phyloP scores from a whole-genome alignment of 345 rosid genomes.

The Salix arbutifolia region DNA sequence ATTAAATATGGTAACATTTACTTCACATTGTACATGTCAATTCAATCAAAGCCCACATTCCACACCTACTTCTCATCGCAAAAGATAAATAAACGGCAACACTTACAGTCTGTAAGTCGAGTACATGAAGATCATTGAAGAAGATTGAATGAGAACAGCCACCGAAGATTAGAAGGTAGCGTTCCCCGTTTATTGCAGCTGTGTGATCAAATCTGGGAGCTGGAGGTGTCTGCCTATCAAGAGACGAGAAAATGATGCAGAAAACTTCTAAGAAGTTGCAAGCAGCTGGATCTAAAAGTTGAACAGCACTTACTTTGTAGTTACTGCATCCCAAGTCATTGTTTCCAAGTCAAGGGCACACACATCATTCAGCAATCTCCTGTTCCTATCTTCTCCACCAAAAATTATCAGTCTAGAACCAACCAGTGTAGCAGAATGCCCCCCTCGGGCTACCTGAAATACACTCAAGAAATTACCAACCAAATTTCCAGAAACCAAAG shows the following conservation, averaged over 20 bases:
- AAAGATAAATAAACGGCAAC: background rate
- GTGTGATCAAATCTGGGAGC: slow-evolving; percentile 96
- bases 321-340: slow-evolving; percentile 73
- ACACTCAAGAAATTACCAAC: slow-evolving; percentile 17
- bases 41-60: background rate
- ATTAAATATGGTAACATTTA: background rate
- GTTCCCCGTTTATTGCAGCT: slow-evolving; percentile 67
- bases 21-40: background rate
- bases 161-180: slow-evolving; percentile 83
- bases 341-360: slow-evolving; percentile 73
- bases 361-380: slow-evolving; percentile 79
- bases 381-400: slow-evolving; percentile 86
- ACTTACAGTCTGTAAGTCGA: slow-evolving; percentile 85
- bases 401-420: slow-evolving; percentile 73
- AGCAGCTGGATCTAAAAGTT: background rate
- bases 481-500: background rate
- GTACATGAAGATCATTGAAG: slow-evolving; percentile 85
- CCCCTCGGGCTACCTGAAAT: slow-evolving; percentile 83
- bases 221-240: slow-evolving; percentile 90
- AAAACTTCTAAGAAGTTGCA: slow-evolving; percentile 20
- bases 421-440: slow-evolving; percentile 77
- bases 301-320: slow-evolving; percentile 55
- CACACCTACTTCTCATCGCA: background rate
- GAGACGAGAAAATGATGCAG: slow-evolving; percentile 27
- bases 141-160: slow-evolving; percentile 96